phyloP scores from a whole-genome alignment of 2,329 filamentous ascomycete genomes.

The Trichoderma cornu-damae region DNA sequence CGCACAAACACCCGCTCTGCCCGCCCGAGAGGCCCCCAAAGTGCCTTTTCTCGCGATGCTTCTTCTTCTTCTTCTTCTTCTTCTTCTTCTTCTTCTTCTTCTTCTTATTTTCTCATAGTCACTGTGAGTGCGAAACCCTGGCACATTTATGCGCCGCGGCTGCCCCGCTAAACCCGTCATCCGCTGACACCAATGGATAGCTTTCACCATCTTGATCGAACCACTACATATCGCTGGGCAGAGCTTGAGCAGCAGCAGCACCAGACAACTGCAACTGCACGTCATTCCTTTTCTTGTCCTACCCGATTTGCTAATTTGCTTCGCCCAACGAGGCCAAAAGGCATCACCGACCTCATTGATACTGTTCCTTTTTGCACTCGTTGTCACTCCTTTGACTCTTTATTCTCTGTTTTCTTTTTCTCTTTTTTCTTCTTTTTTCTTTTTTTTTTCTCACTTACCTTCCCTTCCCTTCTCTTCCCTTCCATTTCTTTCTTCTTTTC shows the following conservation, averaged over 20 bases:
- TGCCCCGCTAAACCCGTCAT: slow-evolving; percentile 11
- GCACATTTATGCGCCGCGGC: not conserved
- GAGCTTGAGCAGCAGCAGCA: slow-evolving; percentile 11
- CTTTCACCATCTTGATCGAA: slow-evolving; percentile 15
- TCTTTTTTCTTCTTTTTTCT: too few species aligned
- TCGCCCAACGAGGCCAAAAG: slow-evolving; percentile 12
- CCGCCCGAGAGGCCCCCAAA: not conserved
- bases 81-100: not conserved
- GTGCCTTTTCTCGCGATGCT: slow-evolving; percentile 4
- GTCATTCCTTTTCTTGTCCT: slow-evolving; percentile 13
- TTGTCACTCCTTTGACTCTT: not conserved
- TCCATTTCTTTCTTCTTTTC: not conserved
- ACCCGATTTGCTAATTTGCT: slow-evolving; percentile 2
- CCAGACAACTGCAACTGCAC: not conserved
- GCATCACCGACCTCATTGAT: slow-evolving; percentile 1
- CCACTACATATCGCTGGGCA: slow-evolving; percentile 10
- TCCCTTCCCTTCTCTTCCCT: too few species aligned
- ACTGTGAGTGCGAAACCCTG: slow-evolving; percentile 13
- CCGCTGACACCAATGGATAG: slow-evolving; percentile 16
- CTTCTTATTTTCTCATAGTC: slow-evolving; percentile 8
- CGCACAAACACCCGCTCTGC: not conserved
- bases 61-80: not conserved
- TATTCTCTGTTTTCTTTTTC: not conserved
- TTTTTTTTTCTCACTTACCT: not conserved
- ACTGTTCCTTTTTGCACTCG: not conserved